Conservation (phyloP, 163 green algal species). For the Trebouxia gelatinosa region DNA sequence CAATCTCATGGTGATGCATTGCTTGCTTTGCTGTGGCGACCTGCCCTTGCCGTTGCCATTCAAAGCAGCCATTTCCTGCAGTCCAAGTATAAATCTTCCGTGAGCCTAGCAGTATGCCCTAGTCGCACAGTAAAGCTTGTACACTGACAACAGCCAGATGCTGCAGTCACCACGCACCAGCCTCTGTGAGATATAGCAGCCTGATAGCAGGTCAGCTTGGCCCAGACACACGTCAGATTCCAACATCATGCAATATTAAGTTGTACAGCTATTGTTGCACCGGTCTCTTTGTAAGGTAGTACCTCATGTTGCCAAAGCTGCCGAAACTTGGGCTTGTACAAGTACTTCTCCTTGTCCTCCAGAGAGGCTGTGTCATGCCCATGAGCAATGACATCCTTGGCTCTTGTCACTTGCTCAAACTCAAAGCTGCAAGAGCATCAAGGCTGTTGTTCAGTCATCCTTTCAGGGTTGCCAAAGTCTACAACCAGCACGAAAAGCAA, state of each 20-base stretch:
- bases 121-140: background rate
- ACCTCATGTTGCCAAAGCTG: background rate
- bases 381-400: conserved; percentile 2
- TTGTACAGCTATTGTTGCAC: background rate
- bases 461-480: too few species aligned
- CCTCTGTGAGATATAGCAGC: too few species aligned
- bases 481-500: too few species aligned
- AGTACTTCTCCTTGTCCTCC: background rate
- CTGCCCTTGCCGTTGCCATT: background rate
- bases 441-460: background rate
- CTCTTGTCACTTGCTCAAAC: background rate
- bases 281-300: background rate
- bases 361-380: background rate
- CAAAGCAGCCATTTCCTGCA: background rate
- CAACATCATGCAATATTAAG: background rate
- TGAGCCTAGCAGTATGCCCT: too few species aligned
- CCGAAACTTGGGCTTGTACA: background rate
- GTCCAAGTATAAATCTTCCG: too few species aligned
- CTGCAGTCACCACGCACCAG: too few species aligned
- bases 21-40: background rate
- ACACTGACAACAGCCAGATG: too few species aligned
- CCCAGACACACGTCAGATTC: background rate
- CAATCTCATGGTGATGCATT: background rate
- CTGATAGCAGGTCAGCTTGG: too few species aligned
- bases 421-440: background rate